These are phyloP conservation scores for Actinomortierella ambigua DNA, from an alignment of 371 early-diverging fungal genomes.

Conservation along the genomic window DNA sequence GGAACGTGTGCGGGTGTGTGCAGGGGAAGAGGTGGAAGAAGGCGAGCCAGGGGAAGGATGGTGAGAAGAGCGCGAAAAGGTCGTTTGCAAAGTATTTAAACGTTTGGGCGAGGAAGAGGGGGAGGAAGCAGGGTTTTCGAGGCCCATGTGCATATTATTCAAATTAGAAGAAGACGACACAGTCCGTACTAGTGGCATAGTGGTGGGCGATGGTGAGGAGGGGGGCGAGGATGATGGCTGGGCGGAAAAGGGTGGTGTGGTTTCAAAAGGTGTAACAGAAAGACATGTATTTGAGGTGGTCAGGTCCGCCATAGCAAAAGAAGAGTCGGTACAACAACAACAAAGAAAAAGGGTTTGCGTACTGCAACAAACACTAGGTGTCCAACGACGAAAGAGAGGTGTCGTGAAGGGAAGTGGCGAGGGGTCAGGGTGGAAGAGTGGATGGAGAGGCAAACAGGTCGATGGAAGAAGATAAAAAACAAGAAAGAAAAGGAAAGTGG, in stretches of 20 bases:
- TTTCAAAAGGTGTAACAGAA: neutral
- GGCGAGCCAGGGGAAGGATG: neutral
- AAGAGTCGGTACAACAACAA: slow-evolving; percentile 5
- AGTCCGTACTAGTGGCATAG: slow-evolving; percentile 16
- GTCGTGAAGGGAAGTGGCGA: slow-evolving; percentile 1
- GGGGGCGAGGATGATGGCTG: slow-evolving; percentile 2
- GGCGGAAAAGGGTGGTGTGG: slow-evolving; percentile 1
- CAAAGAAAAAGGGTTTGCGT: slow-evolving; percentile 6
- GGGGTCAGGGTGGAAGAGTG: slow-evolving; percentile 2
- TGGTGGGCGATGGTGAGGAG: slow-evolving; percentile 1
- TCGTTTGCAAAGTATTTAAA: neutral
- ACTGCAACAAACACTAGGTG: neutral
- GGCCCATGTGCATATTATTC: slow-evolving; percentile 1
- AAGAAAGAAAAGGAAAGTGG: neutral
- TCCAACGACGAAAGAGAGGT: neutral
- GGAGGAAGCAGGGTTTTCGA: slow-evolving; percentile 4
- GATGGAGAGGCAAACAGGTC: slow-evolving; percentile 4
- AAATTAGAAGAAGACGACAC: slow-evolving; percentile 21
- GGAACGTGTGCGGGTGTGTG: neutral
- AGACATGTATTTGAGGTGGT: neutral
- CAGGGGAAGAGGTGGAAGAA: neutral
- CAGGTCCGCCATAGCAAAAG: slow-evolving; percentile 1
- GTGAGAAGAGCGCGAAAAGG: neutral
- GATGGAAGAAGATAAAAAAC: neutral
- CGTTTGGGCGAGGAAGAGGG: slow-evolving; percentile 1